phyloP scores from a whole-genome alignment of 768 basidiomycete species.

The Hygrophoropsis aurantiaca region DNA sequence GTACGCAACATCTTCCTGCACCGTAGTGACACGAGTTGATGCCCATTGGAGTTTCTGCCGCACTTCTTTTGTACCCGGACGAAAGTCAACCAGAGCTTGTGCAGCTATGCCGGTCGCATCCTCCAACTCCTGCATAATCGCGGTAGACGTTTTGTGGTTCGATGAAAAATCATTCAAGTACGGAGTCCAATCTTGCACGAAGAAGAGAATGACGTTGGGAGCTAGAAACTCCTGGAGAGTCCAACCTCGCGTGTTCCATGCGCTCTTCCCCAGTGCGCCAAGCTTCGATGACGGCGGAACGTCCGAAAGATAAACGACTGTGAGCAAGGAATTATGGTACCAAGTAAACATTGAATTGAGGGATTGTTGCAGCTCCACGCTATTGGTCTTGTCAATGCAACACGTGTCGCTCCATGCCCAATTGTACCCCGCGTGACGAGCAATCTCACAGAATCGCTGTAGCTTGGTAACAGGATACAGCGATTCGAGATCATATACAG shows the following conservation, averaged over 20 bases:
- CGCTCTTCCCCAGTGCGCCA: constrained; percentile 7
- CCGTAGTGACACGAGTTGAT: constrained; percentile 14
- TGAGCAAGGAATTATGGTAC: too few species aligned
- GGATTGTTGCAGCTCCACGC: too few species aligned
- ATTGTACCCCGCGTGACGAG: too few species aligned
- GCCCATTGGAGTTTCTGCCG: too few species aligned
- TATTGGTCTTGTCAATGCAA: too few species aligned
- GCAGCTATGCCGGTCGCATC: constrained; percentile 12
- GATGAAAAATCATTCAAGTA: constrained; percentile 8
- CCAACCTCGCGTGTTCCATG: constrained; percentile 24
- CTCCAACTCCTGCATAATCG: constrained; percentile 15
- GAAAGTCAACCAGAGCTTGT: constrained; percentile 3
- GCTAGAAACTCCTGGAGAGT: constrained; percentile 26
- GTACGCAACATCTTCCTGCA: constrained; percentile 23
- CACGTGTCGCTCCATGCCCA: too few species aligned
- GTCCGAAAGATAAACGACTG: too few species aligned
- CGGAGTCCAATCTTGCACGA: constrained; percentile 19
- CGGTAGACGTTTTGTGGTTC: constrained; percentile 11
- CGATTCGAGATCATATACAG: constrained; percentile 6
- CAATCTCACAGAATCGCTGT: constrained; percentile 10
- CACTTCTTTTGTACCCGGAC: constrained; percentile 6
- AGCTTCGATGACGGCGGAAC: constrained; percentile 2
- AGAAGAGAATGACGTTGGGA: constrained; percentile 19
- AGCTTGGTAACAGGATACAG: constrained; percentile 6
- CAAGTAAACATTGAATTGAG: too few species aligned